Evolutionary conservation across 805 yeast species (phyloP).

Genomic region (Myxozyma neglecta): DNA sequence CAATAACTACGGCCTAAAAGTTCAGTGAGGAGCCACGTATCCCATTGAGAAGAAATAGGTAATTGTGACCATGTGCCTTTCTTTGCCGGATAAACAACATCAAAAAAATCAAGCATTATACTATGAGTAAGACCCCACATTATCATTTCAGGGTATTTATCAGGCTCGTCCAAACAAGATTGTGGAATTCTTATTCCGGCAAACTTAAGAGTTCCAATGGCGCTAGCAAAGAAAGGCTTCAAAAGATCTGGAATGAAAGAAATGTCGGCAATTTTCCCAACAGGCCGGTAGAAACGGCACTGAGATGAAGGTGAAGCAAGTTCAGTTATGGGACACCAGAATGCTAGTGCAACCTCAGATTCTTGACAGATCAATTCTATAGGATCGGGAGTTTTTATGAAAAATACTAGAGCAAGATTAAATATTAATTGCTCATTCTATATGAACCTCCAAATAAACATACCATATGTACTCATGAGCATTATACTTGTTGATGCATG

Average conservation of each 20-base stretch:
- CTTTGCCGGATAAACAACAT: slow-evolving; percentile 6
- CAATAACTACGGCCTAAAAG: slow-evolving; percentile 11
- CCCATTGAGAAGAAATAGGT: slow-evolving; percentile 17
- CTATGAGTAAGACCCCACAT: slow-evolving; percentile 45
- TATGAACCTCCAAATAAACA: not conserved
- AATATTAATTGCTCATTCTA: not conserved
- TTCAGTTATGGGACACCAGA: slow-evolving; percentile 41
- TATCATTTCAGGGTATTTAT: slow-evolving; percentile 4
- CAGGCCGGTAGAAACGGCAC: slow-evolving; percentile 32
- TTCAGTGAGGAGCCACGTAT: slow-evolving; percentile 11
- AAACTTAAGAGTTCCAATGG: slow-evolving; percentile 8
- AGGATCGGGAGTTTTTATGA: slow-evolving; percentile 32
- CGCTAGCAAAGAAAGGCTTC: not conserved
- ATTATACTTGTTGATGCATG: slow-evolving; percentile 30
- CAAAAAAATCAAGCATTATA: slow-evolving; percentile 39
- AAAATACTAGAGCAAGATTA: slow-evolving; percentile 34
- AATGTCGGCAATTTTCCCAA: slow-evolving; percentile 21
- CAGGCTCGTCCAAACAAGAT: not conserved
- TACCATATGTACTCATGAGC: slow-evolving; percentile 41
- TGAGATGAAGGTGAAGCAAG: slow-evolving; percentile 31
- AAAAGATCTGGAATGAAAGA: not conserved
- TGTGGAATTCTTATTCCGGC: slow-evolving; percentile 14
- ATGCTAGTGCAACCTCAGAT: slow-evolving; percentile 42
- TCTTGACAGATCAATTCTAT: slow-evolving; percentile 36
- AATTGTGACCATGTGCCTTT: slow-evolving; percentile 7